Evolutionary conservation across 139 green algal genomes (phyloP).

Genomic region (Chlorella sorokiniana): DNA sequence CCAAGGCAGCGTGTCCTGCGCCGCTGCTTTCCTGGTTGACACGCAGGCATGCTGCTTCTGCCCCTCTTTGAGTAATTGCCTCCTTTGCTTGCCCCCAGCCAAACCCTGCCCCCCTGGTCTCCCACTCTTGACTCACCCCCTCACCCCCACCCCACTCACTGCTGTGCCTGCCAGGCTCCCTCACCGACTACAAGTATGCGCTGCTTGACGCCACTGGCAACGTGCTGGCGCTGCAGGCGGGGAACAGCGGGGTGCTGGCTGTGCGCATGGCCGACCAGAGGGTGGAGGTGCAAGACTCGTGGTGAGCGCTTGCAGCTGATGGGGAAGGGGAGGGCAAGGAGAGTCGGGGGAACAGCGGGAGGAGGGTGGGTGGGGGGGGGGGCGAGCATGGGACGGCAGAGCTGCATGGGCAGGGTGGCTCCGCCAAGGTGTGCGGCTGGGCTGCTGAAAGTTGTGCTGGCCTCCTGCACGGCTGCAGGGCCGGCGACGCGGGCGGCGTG

Average conservation of each 20-base stretch:
- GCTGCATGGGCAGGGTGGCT: no score
- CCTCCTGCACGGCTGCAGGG: background rate
- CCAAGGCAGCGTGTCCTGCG: no score
- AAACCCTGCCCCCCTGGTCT: background rate
- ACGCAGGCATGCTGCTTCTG: background rate
- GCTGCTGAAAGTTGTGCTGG: background rate
- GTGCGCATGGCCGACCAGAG: conserved; percentile 2
- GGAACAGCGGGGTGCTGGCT: conserved; percentile 24
- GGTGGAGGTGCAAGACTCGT: conserved; percentile 22
- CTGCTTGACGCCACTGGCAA: background rate
- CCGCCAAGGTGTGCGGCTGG: no score
- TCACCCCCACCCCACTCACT: background rate
- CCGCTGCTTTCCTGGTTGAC: background rate
- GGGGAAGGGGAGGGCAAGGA: background rate
- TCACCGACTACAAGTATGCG: conserved; percentile 23
- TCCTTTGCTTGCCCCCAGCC: background rate
- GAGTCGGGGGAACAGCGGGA: background rate
- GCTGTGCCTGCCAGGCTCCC: background rate
- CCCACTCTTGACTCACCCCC: background rate
- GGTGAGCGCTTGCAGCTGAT: background rate
- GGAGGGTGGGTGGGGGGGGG: background rate
- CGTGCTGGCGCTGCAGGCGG: conserved; percentile 11
- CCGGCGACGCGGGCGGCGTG: background rate
- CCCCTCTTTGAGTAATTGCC: background rate
- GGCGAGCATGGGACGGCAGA: no score